Evolutionary conservation across 2,329 filamentous ascomycete genomes (phyloP).

Genomic region (Alternaria tenuissima): DNA sequence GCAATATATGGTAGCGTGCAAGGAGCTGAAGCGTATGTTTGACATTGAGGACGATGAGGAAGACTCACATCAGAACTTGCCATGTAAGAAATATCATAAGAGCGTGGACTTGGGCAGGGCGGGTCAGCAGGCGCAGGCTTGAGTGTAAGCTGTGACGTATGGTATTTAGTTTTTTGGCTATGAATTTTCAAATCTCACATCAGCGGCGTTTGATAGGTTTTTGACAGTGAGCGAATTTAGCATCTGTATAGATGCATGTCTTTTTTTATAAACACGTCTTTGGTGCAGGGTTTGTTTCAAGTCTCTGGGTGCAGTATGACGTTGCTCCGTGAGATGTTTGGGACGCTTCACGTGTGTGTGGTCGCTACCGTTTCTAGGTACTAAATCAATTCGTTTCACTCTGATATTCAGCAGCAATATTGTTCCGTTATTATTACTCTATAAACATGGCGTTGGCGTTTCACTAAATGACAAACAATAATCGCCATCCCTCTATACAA

Average conservation of each 20-base stretch:
- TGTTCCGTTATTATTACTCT: neutral
- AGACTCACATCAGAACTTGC: conserved; percentile 17
- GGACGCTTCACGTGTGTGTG: neutral
- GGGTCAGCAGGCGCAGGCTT: neutral
- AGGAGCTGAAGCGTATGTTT: conserved; percentile 58
- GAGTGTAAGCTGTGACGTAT: neutral
- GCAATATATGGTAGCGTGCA: conserved; percentile 64
- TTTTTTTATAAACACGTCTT: neutral
- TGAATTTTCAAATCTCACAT: neutral
- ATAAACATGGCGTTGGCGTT: neutral
- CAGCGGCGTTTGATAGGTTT: neutral
- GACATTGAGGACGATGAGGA: conserved; percentile 42
- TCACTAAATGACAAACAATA: neutral
- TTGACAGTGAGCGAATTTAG: neutral
- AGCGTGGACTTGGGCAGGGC: conserved; percentile 15
- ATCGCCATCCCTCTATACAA: neutral
- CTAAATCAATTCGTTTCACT: neutral
- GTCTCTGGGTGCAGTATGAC: neutral
- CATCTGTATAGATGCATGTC: neutral
- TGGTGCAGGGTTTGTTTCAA: neutral
- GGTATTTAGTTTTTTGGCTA: neutral
- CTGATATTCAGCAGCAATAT: neutral
- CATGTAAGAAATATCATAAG: conserved; percentile 22
- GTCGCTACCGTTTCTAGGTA: neutral
- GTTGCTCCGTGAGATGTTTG: neutral